Evolutionary conservation across 2,329 filamentous ascomycete genomes (phyloP).

Genomic region (Alternaria triticina): DNA sequence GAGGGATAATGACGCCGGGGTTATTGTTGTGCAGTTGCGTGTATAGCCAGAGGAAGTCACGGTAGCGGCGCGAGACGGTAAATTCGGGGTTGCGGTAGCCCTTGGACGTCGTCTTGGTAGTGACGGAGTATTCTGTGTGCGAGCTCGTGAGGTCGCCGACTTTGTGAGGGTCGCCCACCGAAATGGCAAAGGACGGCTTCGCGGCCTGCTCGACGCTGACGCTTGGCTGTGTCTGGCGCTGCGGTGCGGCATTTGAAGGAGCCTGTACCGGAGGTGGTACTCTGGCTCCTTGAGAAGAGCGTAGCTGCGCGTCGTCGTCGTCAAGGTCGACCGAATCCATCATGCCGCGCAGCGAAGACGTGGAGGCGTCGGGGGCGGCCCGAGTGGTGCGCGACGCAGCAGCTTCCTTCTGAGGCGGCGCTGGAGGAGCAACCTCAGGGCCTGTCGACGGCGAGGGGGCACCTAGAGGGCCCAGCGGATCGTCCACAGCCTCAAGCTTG

Average conservation of each 20-base stretch:
- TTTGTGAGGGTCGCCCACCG: slow-evolving; percentile 95
- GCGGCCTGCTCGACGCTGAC: slow-evolving; percentile 91
- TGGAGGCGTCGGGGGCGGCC: slow-evolving; percentile 60
- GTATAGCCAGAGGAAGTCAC: slow-evolving; percentile 98
- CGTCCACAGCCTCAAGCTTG: slow-evolving; percentile 77
- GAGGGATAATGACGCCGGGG: slow-evolving; percentile 91
- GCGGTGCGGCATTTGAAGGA: slow-evolving; percentile 53
- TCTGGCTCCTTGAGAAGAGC: slow-evolving; percentile 61
- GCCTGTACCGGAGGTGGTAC: slow-evolving; percentile 69
- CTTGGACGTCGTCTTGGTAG: slow-evolving; percentile 95
- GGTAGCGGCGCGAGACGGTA: slow-evolving; percentile 89
- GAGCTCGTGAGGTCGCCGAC: slow-evolving; percentile 96
- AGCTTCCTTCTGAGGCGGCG: slow-evolving; percentile 66
- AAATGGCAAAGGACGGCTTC: slow-evolving; percentile 89
- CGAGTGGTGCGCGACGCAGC: slow-evolving; percentile 58
- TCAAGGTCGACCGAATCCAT: slow-evolving; percentile 74
- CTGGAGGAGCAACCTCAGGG: slow-evolving; percentile 70
- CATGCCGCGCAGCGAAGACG: slow-evolving; percentile 58
- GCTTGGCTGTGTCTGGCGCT: slow-evolving; percentile 71
- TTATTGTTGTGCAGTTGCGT: slow-evolving; percentile 93
- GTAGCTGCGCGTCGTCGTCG: slow-evolving; percentile 60
- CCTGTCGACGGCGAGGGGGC: slow-evolving; percentile 62
- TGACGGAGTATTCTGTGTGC: slow-evolving; percentile 96
- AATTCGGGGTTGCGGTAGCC: slow-evolving; percentile 93
- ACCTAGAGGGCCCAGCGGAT: slow-evolving; percentile 78